Base-by-base conservation (phyloP, 805 yeast species). In the Kodamaea hsintzibuensis region DNA sequence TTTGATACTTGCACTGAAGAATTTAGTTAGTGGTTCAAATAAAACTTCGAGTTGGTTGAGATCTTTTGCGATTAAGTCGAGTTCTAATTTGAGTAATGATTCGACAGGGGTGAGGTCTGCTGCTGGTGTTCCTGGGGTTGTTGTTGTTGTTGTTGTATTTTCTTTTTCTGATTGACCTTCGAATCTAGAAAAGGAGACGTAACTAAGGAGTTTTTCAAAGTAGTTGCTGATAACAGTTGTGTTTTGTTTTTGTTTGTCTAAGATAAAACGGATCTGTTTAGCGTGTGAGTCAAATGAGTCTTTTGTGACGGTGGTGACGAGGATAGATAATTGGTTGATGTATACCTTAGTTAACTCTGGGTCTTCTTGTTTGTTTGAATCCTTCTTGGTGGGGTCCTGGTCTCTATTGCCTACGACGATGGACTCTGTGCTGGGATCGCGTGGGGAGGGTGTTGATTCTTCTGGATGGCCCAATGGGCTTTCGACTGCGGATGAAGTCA, bases 271-370 rank as follows among this genome's bases (percentile, higher is more conserved):
- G 62, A 84, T 82, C 62, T 84, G 82, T 40, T 64, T 60, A 48
- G 67, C 62, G 25, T 77, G 71, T 17, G 68, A 55, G 19, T 68
- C 70, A 62, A 78, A 73, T 65, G 77, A 79, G 18, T 68, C 67
- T 19, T 68, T 67, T 33, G 73, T 65, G 56, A 79, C 68, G 18
- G 81, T 76, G 39, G 81, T 70, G 49, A 80, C 69, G 48, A 84
- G 68, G 48, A 85, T 73, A 16, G 81, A 74, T 42, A 86, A 63
- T 67, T 86, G 90, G 37, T 83, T 78, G 54, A 77, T 63, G 45
- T 78, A 68, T 50, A 81, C 73, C 56, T 68, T 70, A 55, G 66
- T 64, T 54, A 72, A 58, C 60, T 73, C 77, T 33, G 68, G 61
- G 54, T 59, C 59, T 43, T 59, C 55, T 10, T 49, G 53, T 19